These are phyloP conservation scores for Leccinum sublutescens DNA, from an alignment of 768 basidiomycete genomes.

Conservation along the genomic window DNA sequence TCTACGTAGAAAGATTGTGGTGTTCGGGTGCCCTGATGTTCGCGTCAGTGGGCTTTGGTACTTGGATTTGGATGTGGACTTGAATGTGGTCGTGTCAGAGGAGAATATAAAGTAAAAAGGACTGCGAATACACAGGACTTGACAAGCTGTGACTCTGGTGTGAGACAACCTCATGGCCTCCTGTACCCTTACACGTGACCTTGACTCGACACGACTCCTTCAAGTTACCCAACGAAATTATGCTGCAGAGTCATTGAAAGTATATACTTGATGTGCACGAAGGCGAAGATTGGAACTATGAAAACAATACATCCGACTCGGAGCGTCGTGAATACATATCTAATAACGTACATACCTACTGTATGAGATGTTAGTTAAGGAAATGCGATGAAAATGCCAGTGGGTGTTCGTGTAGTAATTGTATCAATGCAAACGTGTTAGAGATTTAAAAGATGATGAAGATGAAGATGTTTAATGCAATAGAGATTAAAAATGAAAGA, in stretches of 20 bases:
- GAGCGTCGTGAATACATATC: background rate
- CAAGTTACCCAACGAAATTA: background rate
- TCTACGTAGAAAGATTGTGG: background rate
- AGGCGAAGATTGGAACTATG: background rate
- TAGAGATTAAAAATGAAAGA: background rate
- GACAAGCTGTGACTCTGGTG: constrained; percentile 6
- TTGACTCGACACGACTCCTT: background rate
- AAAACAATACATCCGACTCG: background rate
- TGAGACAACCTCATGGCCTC: constrained; percentile 4
- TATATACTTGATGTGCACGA: background rate
- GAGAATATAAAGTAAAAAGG: constrained; percentile 2
- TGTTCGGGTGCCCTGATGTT: background rate
- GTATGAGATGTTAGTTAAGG: background rate
- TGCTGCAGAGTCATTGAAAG: background rate
- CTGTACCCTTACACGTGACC: constrained; percentile 13
- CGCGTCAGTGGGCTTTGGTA: background rate
- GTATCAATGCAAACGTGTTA: background rate
- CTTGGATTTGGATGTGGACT: background rate
- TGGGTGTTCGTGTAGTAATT: background rate
- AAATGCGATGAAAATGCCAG: background rate
- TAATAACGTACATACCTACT: background rate
- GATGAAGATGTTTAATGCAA: background rate
- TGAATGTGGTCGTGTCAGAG: background rate
- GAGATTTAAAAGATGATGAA: background rate
- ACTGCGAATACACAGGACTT: constrained; percentile 1